Percentiles rank a stretch among this genome's conserved stretches.
phyloP scores from a whole-genome alignment of 2,329 filamentous ascomycete species.

The Colletotrichum lindemuthianum region DNA sequence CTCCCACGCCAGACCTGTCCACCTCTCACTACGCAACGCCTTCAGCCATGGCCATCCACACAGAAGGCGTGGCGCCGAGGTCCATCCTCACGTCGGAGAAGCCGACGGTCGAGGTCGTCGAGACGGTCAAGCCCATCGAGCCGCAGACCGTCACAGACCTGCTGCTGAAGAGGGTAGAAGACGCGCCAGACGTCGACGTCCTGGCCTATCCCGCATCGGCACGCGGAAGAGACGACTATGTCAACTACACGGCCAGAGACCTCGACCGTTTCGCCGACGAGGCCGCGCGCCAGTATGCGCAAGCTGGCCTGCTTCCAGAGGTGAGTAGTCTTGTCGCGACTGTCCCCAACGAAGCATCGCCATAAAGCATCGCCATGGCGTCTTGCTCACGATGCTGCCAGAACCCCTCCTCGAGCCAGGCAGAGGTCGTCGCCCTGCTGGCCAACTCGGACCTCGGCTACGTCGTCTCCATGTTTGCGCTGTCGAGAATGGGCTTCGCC shows the following conservation, averaged over 20 bases:
- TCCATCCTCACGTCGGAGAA: conserved; percentile 20
- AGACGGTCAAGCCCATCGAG: conserved; percentile 27
- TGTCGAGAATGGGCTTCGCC: conserved; percentile 63
- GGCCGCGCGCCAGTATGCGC: conserved; percentile 33
- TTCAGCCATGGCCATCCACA: conserved; percentile 22
- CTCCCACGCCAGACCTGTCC: not conserved
- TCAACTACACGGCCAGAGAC: conserved; percentile 39
- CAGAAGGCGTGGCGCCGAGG: conserved; percentile 20
- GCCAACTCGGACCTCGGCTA: conserved; percentile 62
- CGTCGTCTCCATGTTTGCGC: conserved; percentile 60
- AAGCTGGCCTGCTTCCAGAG: conserved; percentile 28
- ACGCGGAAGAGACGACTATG: conserved; percentile 37
- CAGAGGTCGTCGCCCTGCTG: conserved; percentile 56
- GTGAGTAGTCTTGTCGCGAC: conserved; percentile 8
- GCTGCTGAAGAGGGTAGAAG: conserved; percentile 12
- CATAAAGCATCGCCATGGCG: no score
- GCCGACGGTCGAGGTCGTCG: conserved; percentile 21
- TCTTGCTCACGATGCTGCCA: not conserved
- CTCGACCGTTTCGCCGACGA: conserved; percentile 40
- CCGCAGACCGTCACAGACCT: conserved; percentile 22
- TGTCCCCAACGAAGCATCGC: no score
- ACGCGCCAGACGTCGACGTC: conserved; percentile 32
- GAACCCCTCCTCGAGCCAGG: conserved; percentile 37
- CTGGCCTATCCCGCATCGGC: conserved; percentile 39
- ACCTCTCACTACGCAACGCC: not conserved